A percentile compares a stretch with the other conserved stretches of the same genome.
These are phyloP conservation scores for Tympanopsis confertula DNA, from an alignment of 2,329 filamentous ascomycete genomes.

Conservation along the genomic window DNA sequence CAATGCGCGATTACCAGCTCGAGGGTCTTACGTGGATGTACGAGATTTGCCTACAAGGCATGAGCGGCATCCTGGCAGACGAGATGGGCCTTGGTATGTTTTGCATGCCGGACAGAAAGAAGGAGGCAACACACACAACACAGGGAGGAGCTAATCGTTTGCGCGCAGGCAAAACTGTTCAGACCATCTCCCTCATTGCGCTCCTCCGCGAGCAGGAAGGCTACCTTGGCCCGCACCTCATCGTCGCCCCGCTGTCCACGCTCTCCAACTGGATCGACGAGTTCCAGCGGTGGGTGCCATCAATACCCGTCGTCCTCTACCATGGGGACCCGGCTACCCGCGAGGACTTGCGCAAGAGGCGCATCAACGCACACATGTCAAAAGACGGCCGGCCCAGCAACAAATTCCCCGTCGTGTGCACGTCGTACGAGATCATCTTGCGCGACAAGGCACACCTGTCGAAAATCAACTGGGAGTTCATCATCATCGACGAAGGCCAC, in stretches of 20 bases:
- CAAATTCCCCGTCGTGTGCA: constrained; percentile 83
- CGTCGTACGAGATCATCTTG: constrained; percentile 92
- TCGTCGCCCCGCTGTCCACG: constrained; percentile 82
- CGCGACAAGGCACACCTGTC: constrained; percentile 73
- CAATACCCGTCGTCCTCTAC: constrained; percentile 79
- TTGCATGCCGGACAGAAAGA: neutral
- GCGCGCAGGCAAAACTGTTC: constrained; percentile 67
- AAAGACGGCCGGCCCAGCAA: constrained; percentile 42
- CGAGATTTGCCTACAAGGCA: constrained; percentile 66
- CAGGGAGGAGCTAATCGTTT: neutral
- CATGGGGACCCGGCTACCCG: constrained; percentile 74
- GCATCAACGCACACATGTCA: constrained; percentile 46
- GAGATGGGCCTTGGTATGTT: constrained; percentile 72
- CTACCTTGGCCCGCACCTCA: constrained; percentile 76
- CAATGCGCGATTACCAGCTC: constrained; percentile 87
- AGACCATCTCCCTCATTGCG: constrained; percentile 79
- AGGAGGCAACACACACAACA: constrained; percentile 3
- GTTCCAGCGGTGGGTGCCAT: constrained; percentile 80
- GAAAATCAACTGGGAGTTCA: constrained; percentile 89
- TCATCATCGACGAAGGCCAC: constrained; percentile 96
- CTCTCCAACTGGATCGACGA: constrained; percentile 94
- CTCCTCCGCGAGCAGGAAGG: constrained; percentile 76
- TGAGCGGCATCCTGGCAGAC: constrained; percentile 84
- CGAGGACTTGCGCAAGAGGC: constrained; percentile 61
- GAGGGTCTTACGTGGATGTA: constrained; percentile 95